phyloP scores from a whole-genome alignment of 495 filamentous ascomycete species.

The Tuber umbilicatum region DNA sequence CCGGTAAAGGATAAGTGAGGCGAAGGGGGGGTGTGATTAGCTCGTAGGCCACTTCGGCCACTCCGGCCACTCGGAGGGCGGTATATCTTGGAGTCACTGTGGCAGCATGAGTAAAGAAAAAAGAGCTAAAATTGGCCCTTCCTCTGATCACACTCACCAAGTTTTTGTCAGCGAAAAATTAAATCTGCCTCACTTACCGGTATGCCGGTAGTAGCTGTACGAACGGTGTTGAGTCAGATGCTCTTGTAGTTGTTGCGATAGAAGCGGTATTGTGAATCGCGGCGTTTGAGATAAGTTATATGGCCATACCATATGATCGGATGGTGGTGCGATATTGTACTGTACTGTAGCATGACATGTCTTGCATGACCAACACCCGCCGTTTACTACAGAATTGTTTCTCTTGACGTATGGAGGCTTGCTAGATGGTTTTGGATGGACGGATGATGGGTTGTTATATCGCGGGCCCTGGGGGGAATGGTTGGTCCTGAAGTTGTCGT shows the following conservation, averaged over 20 bases:
- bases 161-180: too few relatives aligned
- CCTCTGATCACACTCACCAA: too few relatives aligned
- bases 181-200: too few relatives aligned
- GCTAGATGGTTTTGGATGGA: neutral
- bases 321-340: neutral
- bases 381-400: neutral
- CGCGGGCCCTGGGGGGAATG: neutral
- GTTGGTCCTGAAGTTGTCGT: neutral
- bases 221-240: neutral
- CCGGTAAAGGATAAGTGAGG: too few relatives aligned
- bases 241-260: neutral
- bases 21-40: too few relatives aligned
- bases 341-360: neutral
- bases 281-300: neutral
- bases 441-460: neutral
- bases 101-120: too few relatives aligned
- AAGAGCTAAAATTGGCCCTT: too few relatives aligned
- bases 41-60: too few relatives aligned
- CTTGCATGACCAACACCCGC: neutral
- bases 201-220: too few relatives aligned
- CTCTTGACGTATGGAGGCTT: neutral
- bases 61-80: too few relatives aligned
- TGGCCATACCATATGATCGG: neutral
- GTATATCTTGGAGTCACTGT: too few relatives aligned
- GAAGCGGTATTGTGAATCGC: neutral